Evolutionary conservation across 257 asterid species (phyloP), one percentile per base, ranked within the genome.

Genomic region (Plantago elongata): DNA sequence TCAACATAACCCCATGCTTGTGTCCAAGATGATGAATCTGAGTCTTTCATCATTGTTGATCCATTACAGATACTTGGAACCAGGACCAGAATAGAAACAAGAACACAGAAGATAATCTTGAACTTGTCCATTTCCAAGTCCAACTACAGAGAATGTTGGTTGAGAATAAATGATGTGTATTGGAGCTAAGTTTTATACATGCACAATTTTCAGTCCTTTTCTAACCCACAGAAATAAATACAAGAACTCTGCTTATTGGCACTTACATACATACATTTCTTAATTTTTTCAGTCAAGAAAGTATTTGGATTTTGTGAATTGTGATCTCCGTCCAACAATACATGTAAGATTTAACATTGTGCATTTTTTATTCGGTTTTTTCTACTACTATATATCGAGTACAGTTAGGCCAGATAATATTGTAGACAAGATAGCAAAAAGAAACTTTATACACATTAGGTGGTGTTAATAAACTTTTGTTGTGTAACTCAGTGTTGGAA

Each of bases 1-100:
- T 86, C 78, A 63, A 88, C 95, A 64, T 88, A 91, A 3, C 98
- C 98, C 96, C 96, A 91, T 0, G 90, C 67, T 74, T 83, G 94
- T 66, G 91, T 82, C 64, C 83, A 93, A 80, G 85, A 96, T 45
- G 50, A 66, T 65, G 83, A 68, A 52, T 74, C 56, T 37, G 68
- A 69, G 69, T 79, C 84, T 37, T 69, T 46, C 62, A 66, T 11
- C 59, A 17, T 44, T n/a, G 51, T 43, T 66, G 69, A 79, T 13
- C 74, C 77, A 70, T 70, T 67, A 71, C 72, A 34, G 40, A 34
- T 75, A 61, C 57, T 29, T 22, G 75, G 46, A 60, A 67, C 12
- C 37, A 63, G 54, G 64, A 72, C 56, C 43, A 77, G 38, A 0
- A 81, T 5, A 12, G 68, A 67, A 46, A 43, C 34, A 59, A 74